Evolutionary conservation across 371 early-diverging fungal genomes (phyloP).

Genomic region (Basidiobolus meristosporus): DNA sequence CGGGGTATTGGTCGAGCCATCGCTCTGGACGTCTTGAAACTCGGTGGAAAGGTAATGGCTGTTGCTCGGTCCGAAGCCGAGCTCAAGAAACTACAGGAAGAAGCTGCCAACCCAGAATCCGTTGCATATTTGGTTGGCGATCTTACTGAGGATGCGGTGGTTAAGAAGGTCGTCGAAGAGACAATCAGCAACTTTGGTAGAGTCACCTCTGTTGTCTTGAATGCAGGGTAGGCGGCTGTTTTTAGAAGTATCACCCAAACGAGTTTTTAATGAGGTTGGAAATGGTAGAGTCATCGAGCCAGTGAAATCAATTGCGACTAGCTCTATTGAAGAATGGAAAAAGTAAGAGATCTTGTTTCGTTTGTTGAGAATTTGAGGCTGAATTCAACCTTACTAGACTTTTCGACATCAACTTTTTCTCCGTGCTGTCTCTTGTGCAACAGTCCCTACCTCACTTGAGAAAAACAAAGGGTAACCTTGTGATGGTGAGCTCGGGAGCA

Average conservation of each 20-base stretch:
- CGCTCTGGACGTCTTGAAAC: slow-evolving; percentile 6
- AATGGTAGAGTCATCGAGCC: no score
- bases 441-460: slow-evolving; percentile 15
- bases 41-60: slow-evolving; percentile 11
- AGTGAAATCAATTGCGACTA: no score
- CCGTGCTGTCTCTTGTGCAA: slow-evolving; percentile 19
- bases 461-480: slow-evolving; percentile 6
- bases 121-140: slow-evolving; percentile 14
- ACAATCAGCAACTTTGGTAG: slow-evolving; percentile 6
- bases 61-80: slow-evolving; percentile 9
- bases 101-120: not conserved
- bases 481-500: slow-evolving; percentile 24
- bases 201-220: slow-evolving; percentile 26
- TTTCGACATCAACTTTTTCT: slow-evolving; percentile 27
- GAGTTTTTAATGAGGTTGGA: no score
- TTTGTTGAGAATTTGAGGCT: no score
- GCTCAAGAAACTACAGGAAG: not conserved
- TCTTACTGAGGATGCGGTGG: slow-evolving; percentile 5
- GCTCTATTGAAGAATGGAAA: not conserved
- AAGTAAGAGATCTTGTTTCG: not conserved
- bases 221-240: slow-evolving; percentile 15
- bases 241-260: no score
- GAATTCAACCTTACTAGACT: not conserved
- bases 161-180: slow-evolving; percentile 4
- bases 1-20: slow-evolving; percentile 22